Evolutionary conservation across 2,329 filamentous ascomycete genomes (phyloP).

Genomic region (Aspergillus transmontanensis): DNA sequence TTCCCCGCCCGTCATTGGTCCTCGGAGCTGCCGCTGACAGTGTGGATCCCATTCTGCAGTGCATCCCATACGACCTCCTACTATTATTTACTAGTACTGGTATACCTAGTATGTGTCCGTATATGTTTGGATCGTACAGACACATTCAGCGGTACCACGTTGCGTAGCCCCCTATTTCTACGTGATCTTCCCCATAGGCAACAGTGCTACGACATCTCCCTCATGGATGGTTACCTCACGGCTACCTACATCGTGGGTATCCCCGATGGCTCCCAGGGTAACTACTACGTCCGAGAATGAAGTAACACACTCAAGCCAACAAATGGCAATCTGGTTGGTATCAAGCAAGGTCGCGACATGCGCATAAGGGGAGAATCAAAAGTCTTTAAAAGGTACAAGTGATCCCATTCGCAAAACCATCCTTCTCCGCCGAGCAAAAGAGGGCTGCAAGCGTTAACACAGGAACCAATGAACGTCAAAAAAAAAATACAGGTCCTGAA

Average conservation of each 20-base stretch:
- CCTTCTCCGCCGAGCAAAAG: neutral
- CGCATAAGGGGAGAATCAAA: neutral
- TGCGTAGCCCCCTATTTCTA: neutral
- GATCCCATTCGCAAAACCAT: neutral
- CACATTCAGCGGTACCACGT: neutral
- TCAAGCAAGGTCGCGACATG: neutral
- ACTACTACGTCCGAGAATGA: neutral
- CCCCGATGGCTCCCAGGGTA: neutral
- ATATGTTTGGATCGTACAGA: neutral
- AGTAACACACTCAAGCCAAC: neutral
- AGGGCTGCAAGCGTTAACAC: neutral
- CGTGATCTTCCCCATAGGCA: neutral
- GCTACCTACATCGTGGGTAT: neutral
- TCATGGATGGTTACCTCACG: neutral
- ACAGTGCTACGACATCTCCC: neutral
- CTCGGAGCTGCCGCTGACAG: neutral
- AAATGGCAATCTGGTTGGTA: conserved; percentile 1
- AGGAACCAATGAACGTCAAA: neutral
- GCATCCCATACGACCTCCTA: too few relatives aligned
- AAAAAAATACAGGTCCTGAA: neutral
- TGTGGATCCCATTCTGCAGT: neutral
- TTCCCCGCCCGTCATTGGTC: neutral
- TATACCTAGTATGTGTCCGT: neutral
- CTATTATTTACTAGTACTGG: too few relatives aligned
- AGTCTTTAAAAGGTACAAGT: neutral